Evolutionary conservation across 306 rosid species (phyloP), one percentile per base, ranked within the genome.

Genomic region (Spatholobus suberectus): DNA sequence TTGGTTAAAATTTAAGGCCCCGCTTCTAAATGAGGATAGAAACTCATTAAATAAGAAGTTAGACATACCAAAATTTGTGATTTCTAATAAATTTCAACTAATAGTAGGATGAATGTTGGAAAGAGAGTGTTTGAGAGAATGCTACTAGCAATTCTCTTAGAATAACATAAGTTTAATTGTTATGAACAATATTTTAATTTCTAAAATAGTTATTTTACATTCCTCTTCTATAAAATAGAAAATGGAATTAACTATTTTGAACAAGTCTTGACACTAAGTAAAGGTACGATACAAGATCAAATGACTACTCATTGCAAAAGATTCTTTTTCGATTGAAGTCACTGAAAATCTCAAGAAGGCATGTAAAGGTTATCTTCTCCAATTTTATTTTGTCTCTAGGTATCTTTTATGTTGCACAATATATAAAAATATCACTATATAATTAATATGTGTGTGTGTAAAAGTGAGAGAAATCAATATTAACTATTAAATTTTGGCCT

Each of bases 281-380:
- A 0, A 55, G 12, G 43, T 29, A 29, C 32, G 3, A 29, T 14
- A 70, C 49, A 63, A 73, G 20, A 70, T n/a, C 55, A 85, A 81
- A 89, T 87, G 92, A 79, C 84, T 52, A 78, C 89, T 82, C 76
- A 37, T 78, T 49, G 77, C 84, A 4, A 81, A 81, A 52, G 78
- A 83, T 51, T 87, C 49, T 73, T 85, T 87, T 52, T 82, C 92
- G 3, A 44, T 83, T 40, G 89, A 85, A 78, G 93, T 87, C 6
- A 91, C 89, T 38, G 86, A 90, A 77, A 79, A 43, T 23, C 85
- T 87, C 86, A 90, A 72, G 88, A 87, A 40, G 59, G 88, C 93
- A 65, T 90, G 90, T 62, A 68, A 81, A 85, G 93, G 93, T 90
- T 35, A 41, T 54, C 55, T 55, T 61, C 38, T 65, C 24, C 17